A percentile compares a stretch with the other conserved stretches of the same genome.
Evolutionary conservation across 1,139 yeast species (phyloP).

Genomic region (Geotrichum macrosporum): DNA sequence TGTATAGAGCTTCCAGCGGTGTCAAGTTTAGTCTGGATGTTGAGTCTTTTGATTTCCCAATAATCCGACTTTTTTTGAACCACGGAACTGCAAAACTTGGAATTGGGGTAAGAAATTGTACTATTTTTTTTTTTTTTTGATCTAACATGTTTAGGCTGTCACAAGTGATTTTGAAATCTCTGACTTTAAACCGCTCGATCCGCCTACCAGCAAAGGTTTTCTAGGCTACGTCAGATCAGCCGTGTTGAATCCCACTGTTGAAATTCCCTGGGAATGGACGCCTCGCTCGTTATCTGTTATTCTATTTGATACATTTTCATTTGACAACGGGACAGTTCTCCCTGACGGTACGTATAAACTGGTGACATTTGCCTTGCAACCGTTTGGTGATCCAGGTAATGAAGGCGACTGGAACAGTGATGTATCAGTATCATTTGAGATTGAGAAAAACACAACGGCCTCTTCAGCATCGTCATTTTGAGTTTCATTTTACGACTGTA

Average conservation of each 20-base stretch:
- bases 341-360: neutral
- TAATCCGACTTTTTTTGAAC: neutral
- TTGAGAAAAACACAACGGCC: too few species aligned
- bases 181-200: conserved; percentile 1
- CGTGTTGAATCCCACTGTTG: neutral
- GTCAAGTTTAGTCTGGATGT: neutral
- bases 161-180: neutral
- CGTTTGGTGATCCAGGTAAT: conserved; percentile 1
- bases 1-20: neutral
- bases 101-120: conserved; percentile 5
- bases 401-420: neutral
- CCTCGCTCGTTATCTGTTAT: neutral
- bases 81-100: conserved; percentile 13
- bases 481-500: too few species aligned
- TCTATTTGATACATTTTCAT: neutral
- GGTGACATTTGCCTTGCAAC: conserved; percentile 2
- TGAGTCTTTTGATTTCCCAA: neutral
- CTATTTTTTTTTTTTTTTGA: too few species aligned
- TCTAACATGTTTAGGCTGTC: conserved; percentile 8
- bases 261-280: conserved; percentile 5
- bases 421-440: neutral
- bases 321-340: neutral
- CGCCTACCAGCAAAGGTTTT: neutral
- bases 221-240: neutral
- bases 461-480: too few species aligned